Base-by-base conservation (phyloP, 2,329 filamentous ascomycete genomes). In the Purpureocillium lavendulum region DNA sequence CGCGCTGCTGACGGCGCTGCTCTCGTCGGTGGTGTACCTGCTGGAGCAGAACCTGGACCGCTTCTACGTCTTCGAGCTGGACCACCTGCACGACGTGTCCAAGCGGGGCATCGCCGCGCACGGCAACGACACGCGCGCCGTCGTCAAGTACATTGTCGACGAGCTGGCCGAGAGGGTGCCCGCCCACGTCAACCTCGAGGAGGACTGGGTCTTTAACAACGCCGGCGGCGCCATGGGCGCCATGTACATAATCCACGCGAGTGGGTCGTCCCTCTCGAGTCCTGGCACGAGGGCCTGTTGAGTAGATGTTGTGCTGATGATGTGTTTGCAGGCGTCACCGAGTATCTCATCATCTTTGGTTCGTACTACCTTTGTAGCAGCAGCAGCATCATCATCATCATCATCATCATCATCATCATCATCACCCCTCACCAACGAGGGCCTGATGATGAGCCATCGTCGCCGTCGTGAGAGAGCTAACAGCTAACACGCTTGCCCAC, bases 171-270 rank as follows among this genome's bases (percentile, higher is more conserved):
- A 56, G 35, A 73, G 70, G 52, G 51, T 65, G 57, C 58, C 64
- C 37, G 51, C 54, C 36, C 66, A 86, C 60, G 56, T 90, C 56
- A 87, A 84, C 65, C 58, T 75, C 40, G 67, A 82, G 43, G 78
- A 90, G 65, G 83, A 90, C 61, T 94, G 87, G 87, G 72, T 94
- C 34, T 90, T 94, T 55, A 94, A 94, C 71, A 94, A 94, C 56
- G 87, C 87, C 38, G 87, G 87, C 38, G 87, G 87, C 47, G 87
- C 87, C 38, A 94, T 94, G 87, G 87, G 87, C 40, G 84, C 76
- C 55, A 92, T 94, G 87, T 88, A 87, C 61, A 81, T 94, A 48
- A 82, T 94, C 53, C 87, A 94, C 58, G 85, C 87, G 43, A 89
- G 83, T 84, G 61, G 59, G 78, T 69, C 6, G 21, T 26, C 21